Conservation (phyloP, 2,329 filamentous ascomycete species). For the Parafenestella ontariensis region DNA sequence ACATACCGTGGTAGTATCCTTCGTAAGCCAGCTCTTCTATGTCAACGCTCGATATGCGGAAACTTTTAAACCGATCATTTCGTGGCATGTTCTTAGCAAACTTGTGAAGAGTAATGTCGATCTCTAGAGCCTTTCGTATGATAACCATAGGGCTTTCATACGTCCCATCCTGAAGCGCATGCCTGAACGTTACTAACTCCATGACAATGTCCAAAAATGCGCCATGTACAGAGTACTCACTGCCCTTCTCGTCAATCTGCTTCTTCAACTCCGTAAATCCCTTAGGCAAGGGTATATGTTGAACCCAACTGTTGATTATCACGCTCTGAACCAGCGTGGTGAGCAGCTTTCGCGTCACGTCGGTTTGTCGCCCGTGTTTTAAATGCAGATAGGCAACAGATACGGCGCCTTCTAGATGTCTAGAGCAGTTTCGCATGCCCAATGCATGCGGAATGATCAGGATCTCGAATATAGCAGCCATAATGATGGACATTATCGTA, state of each 20-base stretch:
- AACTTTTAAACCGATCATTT: conserved; percentile 14
- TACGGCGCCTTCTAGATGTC: conserved; percentile 38
- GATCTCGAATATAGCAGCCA: conserved; percentile 38
- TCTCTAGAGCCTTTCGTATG: conserved; percentile 15
- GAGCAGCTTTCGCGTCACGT: conserved; percentile 19
- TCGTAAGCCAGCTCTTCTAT: conserved; percentile 21
- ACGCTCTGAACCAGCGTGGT: conserved; percentile 28
- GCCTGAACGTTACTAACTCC: conserved; percentile 23
- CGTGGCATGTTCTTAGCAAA: conserved; percentile 25
- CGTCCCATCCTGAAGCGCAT: conserved; percentile 6
- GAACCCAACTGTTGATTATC: conserved; percentile 36
- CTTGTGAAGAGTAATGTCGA: conserved; percentile 21
- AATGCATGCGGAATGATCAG: conserved; percentile 22
- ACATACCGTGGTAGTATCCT: conserved; percentile 28
- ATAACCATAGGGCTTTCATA: conserved; percentile 9
- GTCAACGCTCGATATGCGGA: conserved; percentile 6
- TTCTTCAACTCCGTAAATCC: conserved; percentile 21
- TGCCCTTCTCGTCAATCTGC: conserved; percentile 12
- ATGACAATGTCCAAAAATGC: conserved; percentile 27
- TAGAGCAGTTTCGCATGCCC: conserved; percentile 31
- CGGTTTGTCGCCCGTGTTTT: conserved; percentile 19
- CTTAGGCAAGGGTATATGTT: conserved; percentile 25
- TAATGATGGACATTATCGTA: conserved; percentile 32
- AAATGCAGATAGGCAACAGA: conserved; percentile 29
- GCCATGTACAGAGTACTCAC: conserved; percentile 14